These are phyloP conservation scores for Talaromyces sp. DNA, from an alignment of 2,329 filamentous ascomycete species.

Conservation along the genomic window DNA sequence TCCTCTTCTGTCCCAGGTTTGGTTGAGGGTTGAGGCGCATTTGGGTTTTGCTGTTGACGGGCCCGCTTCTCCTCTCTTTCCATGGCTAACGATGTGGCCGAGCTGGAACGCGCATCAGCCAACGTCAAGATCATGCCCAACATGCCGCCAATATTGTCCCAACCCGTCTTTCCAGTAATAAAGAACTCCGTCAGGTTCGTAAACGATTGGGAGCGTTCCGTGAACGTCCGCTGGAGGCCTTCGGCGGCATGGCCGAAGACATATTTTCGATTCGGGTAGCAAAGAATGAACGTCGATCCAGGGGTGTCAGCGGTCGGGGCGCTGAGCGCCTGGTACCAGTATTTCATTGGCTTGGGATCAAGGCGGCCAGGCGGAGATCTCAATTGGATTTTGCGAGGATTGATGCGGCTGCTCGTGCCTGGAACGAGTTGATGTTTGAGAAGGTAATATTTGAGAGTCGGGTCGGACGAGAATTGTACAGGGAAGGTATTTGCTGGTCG, in stretches of 20 bases:
- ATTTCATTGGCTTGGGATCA: conserved; percentile 56
- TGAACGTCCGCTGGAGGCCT: conserved; percentile 73
- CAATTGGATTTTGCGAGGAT: too few species aligned
- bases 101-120: conserved; percentile 58
- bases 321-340: conserved; percentile 67
- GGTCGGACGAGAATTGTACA: not conserved
- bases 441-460: not conserved
- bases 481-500: not conserved
- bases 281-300: conserved; percentile 69
- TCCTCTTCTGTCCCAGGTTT: not conserved
- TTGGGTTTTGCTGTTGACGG: not conserved
- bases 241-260: conserved; percentile 78
- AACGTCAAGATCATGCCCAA: conserved; percentile 80
- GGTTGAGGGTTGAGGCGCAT: not conserved
- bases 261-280: conserved; percentile 78
- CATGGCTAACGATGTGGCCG: conserved; percentile 39
- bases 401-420: not conserved
- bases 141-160: conserved; percentile 73
- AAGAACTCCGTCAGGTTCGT: conserved; percentile 71
- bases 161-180: conserved; percentile 70
- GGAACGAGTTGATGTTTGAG: not conserved
- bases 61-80: conserved; percentile 11
- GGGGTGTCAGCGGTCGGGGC: conserved; percentile 84
- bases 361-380: conserved; percentile 3
- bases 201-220: conserved; percentile 61